Conservation (phyloP, 768 basidiomycete species). For the Tricholoma terreum region DNA sequence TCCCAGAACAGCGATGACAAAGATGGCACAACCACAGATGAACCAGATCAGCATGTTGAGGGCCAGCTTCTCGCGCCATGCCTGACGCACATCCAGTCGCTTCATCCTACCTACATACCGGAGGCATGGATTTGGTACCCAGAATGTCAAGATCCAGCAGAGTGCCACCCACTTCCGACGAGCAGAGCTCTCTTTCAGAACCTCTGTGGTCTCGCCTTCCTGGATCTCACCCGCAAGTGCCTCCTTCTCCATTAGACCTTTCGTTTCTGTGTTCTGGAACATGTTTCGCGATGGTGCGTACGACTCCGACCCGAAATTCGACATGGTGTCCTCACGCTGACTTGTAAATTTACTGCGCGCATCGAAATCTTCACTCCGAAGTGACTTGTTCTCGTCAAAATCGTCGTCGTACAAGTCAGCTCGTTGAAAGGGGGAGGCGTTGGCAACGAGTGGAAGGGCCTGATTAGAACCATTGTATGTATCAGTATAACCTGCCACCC, state of each 20-base stretch:
- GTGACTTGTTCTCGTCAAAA: slow-evolving; percentile 72
- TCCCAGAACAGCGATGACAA: slow-evolving; percentile 89
- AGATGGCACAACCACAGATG: slow-evolving; percentile 81
- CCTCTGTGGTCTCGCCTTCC: slow-evolving; percentile 86
- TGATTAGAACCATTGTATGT: slow-evolving; percentile 61
- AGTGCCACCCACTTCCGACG: slow-evolving; percentile 85
- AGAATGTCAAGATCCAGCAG: slow-evolving; percentile 89
- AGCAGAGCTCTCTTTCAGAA: slow-evolving; percentile 77
- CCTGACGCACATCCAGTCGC: slow-evolving; percentile 87
- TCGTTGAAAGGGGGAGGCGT: slow-evolving; percentile 81
- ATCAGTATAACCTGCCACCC: slow-evolving; percentile 46
- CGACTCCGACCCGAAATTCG: slow-evolving; percentile 86
- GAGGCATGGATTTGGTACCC: slow-evolving; percentile 75
- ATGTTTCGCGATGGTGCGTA: slow-evolving; percentile 95
- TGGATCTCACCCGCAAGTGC: slow-evolving; percentile 79
- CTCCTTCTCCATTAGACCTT: slow-evolving; percentile 75
- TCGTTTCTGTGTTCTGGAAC: slow-evolving; percentile 84
- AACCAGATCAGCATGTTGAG: slow-evolving; percentile 97
- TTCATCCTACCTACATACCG: slow-evolving; percentile 86
- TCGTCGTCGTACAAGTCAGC: slow-evolving; percentile 74
- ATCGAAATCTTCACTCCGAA: slow-evolving; percentile 77
- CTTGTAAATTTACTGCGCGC: slow-evolving; percentile 75
- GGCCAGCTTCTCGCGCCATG: slow-evolving; percentile 96
- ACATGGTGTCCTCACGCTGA: slow-evolving; percentile 72
- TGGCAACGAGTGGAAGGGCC: slow-evolving; percentile 77